These are phyloP conservation scores for Smallanthus sonchifolius DNA, from an alignment of 129 eudicot species.

Conservation along the genomic window DNA sequence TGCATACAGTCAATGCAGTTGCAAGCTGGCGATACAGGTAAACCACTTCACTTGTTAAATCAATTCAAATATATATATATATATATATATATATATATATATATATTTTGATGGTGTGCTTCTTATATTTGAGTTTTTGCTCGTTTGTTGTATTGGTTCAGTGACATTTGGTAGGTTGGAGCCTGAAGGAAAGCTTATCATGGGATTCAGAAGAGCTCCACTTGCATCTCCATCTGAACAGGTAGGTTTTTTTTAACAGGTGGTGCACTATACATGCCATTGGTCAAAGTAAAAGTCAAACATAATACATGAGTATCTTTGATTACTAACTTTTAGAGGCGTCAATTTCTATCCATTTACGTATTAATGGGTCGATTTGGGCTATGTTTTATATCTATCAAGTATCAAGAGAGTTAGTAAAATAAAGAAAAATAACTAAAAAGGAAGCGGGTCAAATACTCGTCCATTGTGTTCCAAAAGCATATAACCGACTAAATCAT, in stretches of 20 bases:
- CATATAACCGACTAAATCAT: background rate
- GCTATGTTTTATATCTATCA: background rate
- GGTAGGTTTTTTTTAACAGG: constrained; percentile 29
- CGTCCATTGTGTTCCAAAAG: background rate
- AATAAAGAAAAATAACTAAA: background rate
- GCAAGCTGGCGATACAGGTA: constrained; percentile 95
- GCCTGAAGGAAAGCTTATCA: constrained; percentile 82
- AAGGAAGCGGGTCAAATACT: background rate
- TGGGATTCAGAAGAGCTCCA: constrained; percentile 73
- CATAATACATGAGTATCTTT: background rate
- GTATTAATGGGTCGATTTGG: background rate
- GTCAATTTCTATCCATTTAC: background rate
- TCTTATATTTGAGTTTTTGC: constrained; percentile 5
- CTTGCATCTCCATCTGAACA: constrained; percentile 40
- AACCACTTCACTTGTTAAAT: constrained; percentile 3
- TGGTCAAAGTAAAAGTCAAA: background rate
- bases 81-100: background rate
- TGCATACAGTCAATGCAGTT: constrained; percentile 89
- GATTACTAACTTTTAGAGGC: background rate
- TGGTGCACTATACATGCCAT: background rate
- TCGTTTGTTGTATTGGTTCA: constrained; percentile 37
- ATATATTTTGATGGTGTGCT: background rate
- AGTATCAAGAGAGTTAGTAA: background rate
- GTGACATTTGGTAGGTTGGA: constrained; percentile 87
- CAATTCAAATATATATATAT: background rate